A percentile compares a stretch with the other conserved stretches of the same genome.
These are phyloP conservation scores for Psilocybe subaeruginosa DNA, from an alignment of 768 basidiomycete genomes.

Conservation along the genomic window DNA sequence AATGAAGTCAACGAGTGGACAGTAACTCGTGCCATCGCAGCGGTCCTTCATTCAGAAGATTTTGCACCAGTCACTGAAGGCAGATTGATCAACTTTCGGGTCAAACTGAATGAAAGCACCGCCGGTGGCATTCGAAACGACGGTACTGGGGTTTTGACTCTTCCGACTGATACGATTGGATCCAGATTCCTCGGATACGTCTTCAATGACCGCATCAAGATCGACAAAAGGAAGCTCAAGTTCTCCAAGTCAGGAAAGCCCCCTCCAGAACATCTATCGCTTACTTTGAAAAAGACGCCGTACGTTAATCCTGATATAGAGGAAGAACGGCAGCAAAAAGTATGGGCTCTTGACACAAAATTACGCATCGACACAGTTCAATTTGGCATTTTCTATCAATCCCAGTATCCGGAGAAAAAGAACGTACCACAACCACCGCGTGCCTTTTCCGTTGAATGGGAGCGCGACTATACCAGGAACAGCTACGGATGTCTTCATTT, in stretches of 20 bases:
- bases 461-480: constrained; percentile 46
- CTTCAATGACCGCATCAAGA: constrained; percentile 40
- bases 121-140: constrained; percentile 58
- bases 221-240: constrained; percentile 44
- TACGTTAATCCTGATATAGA: constrained; percentile 59
- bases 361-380: constrained; percentile 66
- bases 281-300: constrained; percentile 54
- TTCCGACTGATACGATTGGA: constrained; percentile 43
- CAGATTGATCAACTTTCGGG: constrained; percentile 60
- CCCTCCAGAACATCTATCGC: constrained; percentile 19
- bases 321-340: constrained; percentile 47
- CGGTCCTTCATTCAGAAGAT: constrained; percentile 58
- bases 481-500: constrained; percentile 60
- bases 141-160: constrained; percentile 46
- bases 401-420: constrained; percentile 30
- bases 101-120: constrained; percentile 52
- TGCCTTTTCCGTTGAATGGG: constrained; percentile 75
- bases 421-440: constrained; percentile 38
- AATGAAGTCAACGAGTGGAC: constrained; percentile 52
- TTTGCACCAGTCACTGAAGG: constrained; percentile 41
- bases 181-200: constrained; percentile 50
- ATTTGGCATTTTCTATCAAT: constrained; percentile 62
- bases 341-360: constrained; percentile 44
- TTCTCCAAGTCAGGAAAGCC: constrained; percentile 25
- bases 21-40: constrained; percentile 57